Evolutionary conservation across 2,329 filamentous ascomycete genomes (phyloP), one percentile per base, ranked within the genome.

Genomic region (Ceratocystis lukuohia): DNA sequence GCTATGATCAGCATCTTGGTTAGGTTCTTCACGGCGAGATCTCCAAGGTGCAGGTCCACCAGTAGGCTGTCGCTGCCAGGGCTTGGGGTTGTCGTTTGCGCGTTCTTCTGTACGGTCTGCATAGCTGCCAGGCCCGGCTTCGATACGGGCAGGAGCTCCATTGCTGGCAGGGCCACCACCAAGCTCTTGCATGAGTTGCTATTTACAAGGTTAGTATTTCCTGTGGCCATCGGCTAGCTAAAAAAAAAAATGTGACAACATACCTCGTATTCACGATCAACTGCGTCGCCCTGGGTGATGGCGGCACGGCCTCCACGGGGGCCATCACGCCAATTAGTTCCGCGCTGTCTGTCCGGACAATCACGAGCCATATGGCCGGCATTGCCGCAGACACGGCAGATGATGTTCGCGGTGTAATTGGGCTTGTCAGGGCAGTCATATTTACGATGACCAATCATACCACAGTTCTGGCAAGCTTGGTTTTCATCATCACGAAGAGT

Each of bases 371-470:
- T 96, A 73, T 99, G 94, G 22, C 94, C 94, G 70, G 94, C 92
- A 75, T 97, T 96, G 71, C 94, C 94, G 79, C 94, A 99, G 72
- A 96, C 89, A 72, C 93, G 92, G 78, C 94, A 99, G 74, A 99
- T 97, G 75, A 99, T 97, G 77, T 91, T 97, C 72, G 94, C 92
- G n/a, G 94, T 99, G 78, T 88, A 97, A 78, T 99, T 99, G 75
- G 92, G 90, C 76, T 94, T 90, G 78, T 99, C 91, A 15, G 94
- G 94, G 72, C 94, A 99, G 75, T 99, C 94, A 76, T 96, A 97
- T 78, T 99, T 99, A 77, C 94, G 88, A 77, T 99, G 94, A 69
- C 94, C 94, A 70, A 99, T 99, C 82, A 97, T 91, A 72, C 94
- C 94, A 77, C 90, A 99, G 80, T 99, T 99, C 80, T 99, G 94